Conservation (phyloP, 1,139 yeast genomes). For the Chernovozyma aurita region DNA sequence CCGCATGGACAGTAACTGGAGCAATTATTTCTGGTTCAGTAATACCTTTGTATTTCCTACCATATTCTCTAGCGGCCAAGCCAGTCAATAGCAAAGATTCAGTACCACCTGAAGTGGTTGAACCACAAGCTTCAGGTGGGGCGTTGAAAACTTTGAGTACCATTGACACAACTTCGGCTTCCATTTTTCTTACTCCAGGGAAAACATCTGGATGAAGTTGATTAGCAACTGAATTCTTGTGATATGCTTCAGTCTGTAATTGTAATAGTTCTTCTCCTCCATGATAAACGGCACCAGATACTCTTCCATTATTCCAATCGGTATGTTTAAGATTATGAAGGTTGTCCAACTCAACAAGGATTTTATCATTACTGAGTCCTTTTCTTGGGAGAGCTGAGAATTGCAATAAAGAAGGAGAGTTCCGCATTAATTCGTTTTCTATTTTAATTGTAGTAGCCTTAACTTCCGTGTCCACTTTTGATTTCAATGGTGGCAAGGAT, state of each 20-base stretch:
- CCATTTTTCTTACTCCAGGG: conserved; percentile 96
- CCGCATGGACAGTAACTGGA: conserved; percentile 91
- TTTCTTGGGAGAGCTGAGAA: conserved; percentile 50
- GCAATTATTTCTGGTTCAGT: conserved; percentile 82
- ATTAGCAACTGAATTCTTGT: conserved; percentile 78
- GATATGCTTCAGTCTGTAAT: conserved; percentile 74
- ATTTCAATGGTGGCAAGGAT: conserved; percentile 49
- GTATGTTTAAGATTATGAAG: conserved; percentile 55
- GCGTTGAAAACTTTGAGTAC: conserved; percentile 70
- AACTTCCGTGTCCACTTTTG: conserved; percentile 61
- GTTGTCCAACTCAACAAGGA: conserved; percentile 46
- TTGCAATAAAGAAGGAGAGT: conserved; percentile 42
- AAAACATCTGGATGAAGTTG: conserved; percentile 96
- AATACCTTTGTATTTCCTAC: conserved; percentile 52
- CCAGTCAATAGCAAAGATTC: conserved; percentile 86
- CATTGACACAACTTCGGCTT: conserved; percentile 92
- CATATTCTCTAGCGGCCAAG: conserved; percentile 75
- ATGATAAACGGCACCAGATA: conserved; percentile 95
- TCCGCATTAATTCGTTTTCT: conserved; percentile 52
- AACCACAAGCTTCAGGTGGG: conserved; percentile 77
- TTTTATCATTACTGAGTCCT: conserved; percentile 47
- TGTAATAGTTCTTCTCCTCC: conserved; percentile 76
- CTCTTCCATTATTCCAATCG: conserved; percentile 79
- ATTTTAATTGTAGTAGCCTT: conserved; percentile 41
- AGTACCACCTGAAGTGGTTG: conserved; percentile 96